A percentile compares a stretch with the other conserved stretches of the same genome.
Evolutionary conservation across 306 rosid species (phyloP).

Genomic region (Pterocarpus santalinus): DNA sequence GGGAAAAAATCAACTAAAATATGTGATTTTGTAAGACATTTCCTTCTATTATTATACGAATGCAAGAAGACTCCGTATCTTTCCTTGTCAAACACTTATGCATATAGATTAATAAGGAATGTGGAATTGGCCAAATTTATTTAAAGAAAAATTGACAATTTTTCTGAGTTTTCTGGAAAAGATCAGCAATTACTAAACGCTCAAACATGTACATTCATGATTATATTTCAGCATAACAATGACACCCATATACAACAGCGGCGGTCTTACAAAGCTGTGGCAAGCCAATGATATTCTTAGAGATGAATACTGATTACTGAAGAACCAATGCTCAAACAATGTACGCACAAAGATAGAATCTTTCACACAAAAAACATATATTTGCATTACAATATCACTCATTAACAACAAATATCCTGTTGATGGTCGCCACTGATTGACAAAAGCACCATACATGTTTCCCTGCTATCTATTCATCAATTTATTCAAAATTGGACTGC

Average conservation of each 20-base stretch:
- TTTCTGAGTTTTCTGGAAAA: not conserved
- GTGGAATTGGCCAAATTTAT: not conserved
- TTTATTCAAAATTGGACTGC: not conserved
- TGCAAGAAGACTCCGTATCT: not conserved
- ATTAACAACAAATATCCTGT: slow-evolving; percentile 17
- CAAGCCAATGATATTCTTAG: slow-evolving; percentile 7
- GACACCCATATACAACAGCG: not conserved
- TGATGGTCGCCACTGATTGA: slow-evolving; percentile 5
- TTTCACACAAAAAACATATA: not conserved
- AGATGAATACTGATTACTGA: slow-evolving; percentile 1
- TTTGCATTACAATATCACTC: not conserved
- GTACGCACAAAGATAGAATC: not conserved
- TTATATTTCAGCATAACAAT: slow-evolving; percentile 19
- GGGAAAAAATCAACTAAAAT: not conserved
- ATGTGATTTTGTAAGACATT: slow-evolving; percentile 13
- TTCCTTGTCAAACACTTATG: not conserved
- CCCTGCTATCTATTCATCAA: slow-evolving; percentile 1
- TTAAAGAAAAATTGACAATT: not conserved
- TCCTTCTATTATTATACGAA: not conserved
- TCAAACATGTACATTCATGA: slow-evolving; percentile 27
- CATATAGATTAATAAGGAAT: slow-evolving; percentile 7
- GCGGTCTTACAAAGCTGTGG: slow-evolving; percentile 14
- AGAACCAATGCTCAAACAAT: slow-evolving; percentile 10
- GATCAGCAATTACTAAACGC: not conserved
- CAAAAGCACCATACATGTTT: not conserved